Percentiles rank a stretch among this genome's conserved stretches.
Conservation (phyloP, 140 eudicot genomes). For the Ambrosia hybrid region DNA sequence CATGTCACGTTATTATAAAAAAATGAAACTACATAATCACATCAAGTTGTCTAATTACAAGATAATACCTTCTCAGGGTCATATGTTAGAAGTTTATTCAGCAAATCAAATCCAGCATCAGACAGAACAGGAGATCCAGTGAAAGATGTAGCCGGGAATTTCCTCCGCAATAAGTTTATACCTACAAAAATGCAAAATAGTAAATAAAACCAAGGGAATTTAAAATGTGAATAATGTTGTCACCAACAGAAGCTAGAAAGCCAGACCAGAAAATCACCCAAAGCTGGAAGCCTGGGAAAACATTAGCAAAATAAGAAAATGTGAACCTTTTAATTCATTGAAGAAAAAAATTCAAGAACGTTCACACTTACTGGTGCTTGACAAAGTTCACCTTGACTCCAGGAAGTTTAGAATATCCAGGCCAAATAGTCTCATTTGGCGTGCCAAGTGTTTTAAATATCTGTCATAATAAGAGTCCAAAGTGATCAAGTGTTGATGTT, state of each 20-base stretch:
- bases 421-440: conserved; percentile 92
- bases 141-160: conserved; percentile 91
- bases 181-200: conserved; percentile 55
- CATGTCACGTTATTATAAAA: neutral
- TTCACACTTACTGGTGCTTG: conserved; percentile 81
- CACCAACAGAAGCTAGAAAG: conserved; percentile 88
- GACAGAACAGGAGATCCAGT: conserved; percentile 90
- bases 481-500: conserved; percentile 1
- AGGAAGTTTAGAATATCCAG: conserved; percentile 82
- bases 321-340: conserved; percentile 33
- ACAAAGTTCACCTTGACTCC: conserved; percentile 86
- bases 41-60: neutral
- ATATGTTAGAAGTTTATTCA: conserved; percentile 81
- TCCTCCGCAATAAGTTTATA: conserved; percentile 76
- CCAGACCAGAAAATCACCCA: conserved; percentile 99
- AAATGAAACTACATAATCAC: neutral
- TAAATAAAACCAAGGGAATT: conserved; percentile 50
- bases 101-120: conserved; percentile 94
- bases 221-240: conserved; percentile 34
- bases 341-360: conserved; percentile 23
- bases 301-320: conserved; percentile 65
- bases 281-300: conserved; percentile 99
- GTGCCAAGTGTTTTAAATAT: conserved; percentile 87
- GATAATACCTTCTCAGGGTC: conserved; percentile 80
- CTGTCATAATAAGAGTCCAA: conserved; percentile 33